phyloP scores from a whole-genome alignment of 1,139 yeast species.

The Geotrichum phurueaensis region DNA sequence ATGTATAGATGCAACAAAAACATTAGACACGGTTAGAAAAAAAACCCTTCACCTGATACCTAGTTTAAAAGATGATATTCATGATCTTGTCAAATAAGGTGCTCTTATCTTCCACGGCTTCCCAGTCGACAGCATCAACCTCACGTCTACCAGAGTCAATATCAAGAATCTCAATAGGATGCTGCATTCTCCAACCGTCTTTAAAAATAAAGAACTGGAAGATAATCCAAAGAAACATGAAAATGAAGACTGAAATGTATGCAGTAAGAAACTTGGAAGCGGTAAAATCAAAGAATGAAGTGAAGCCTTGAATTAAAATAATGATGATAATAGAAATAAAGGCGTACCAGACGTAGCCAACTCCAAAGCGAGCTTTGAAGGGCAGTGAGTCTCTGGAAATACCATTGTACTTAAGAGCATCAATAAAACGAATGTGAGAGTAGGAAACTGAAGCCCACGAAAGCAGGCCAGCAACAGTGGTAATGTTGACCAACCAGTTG shows the following conservation, averaged over 20 bases:
- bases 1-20: not conserved
- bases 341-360: slow-evolving; percentile 63
- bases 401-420: slow-evolving; percentile 48
- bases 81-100: slow-evolving; percentile 9
- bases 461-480: slow-evolving; percentile 71
- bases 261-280: slow-evolving; percentile 57
- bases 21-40: not conserved
- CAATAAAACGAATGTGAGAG: slow-evolving; percentile 59
- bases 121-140: slow-evolving; percentile 37
- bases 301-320: slow-evolving; percentile 63
- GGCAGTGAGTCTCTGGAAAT: slow-evolving; percentile 60
- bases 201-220: slow-evolving; percentile 41
- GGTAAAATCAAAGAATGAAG: slow-evolving; percentile 56
- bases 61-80: slow-evolving; percentile 13
- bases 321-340: slow-evolving; percentile 49
- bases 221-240: slow-evolving; percentile 48
- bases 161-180: slow-evolving; percentile 61
- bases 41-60: not conserved
- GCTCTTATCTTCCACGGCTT: slow-evolving; percentile 19
- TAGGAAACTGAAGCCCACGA: slow-evolving; percentile 71
- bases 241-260: slow-evolving; percentile 58
- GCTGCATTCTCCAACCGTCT: slow-evolving; percentile 11
- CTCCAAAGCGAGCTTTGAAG: slow-evolving; percentile 64
- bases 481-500: slow-evolving; percentile 70
- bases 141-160: slow-evolving; percentile 76